Base-by-base conservation (phyloP, 768 basidiomycete genomes). In the Sarcodon aspratus region DNA sequence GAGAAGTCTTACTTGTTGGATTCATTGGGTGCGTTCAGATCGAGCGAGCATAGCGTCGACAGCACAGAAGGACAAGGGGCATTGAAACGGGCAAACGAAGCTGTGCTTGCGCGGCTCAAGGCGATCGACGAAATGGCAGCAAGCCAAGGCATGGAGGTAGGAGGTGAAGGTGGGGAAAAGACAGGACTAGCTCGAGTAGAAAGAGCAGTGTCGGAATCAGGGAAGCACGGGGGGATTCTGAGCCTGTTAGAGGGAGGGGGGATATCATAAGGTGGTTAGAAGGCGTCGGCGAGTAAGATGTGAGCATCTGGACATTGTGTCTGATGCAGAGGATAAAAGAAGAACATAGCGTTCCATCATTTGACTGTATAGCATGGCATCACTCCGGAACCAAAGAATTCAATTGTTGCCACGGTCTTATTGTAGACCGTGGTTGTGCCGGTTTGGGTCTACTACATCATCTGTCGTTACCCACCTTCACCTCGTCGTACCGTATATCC, bases 41-140 rank as follows among this genome's bases (percentile, higher is more conserved):
- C 44, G 1, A 18, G 47, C 9, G 33, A 3, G 6, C 13, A 35
- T 17, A 18, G 9, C 11, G 5, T 7, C 5, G 31, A 33, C 49
- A 17, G 46, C 27, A n/a, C n/a, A 46, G 37, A 44, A 21, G 31
- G 54, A 46, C 50, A 48, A 12, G 54, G 53, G 9, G 70, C 68
- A 13, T 51, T 82, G 34, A 63, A 63, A 45, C 65, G 68, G 34
- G 78, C 77, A 7, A 79, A 72, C 51, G 58, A 60, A 33, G 66
- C 66, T 1, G 73, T 86, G 27, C 60, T 76, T 10, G 65, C 64
- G 37, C 75, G 82, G 45, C 63, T 86, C 49, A 69, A 66, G 58
- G 71, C 67, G 55, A 75, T 78, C 9, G 72, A 76, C 48, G 68
- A 67, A 48, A 62, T 71, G 48, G 70, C 72, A 5, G 66, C 67